Percentiles rank a stretch among this genome's conserved stretches.
These are phyloP conservation scores for Apiotrichum brassicae DNA, from an alignment of 1,284 basidiomycete genomes.

Conservation along the genomic window DNA sequence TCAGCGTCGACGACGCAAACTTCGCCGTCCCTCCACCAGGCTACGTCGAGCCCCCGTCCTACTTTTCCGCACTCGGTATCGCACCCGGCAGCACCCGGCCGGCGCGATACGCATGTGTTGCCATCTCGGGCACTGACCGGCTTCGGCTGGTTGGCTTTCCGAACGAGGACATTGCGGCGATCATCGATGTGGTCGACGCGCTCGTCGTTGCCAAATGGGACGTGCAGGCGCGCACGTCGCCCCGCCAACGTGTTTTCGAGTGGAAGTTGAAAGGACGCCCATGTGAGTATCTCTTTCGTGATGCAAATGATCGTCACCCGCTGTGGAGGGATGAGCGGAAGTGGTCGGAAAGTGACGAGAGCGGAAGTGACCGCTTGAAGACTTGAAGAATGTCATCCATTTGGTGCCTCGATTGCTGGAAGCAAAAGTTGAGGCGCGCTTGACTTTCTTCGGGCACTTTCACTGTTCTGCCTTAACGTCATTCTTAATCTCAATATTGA, in stretches of 20 bases:
- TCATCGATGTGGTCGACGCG: constrained; percentile 1
- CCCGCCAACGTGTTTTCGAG: constrained; percentile 20
- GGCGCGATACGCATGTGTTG: constrained; percentile 1
- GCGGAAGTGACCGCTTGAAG: no score
- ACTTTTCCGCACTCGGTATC: not conserved
- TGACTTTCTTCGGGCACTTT: no score
- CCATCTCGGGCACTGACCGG: constrained; percentile 4
- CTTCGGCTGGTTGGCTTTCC: constrained; percentile 1
- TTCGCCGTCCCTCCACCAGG: not conserved
- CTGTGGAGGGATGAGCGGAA: no score
- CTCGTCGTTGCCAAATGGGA: not conserved
- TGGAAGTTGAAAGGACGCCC: constrained; percentile 33
- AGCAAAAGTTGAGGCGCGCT: no score
- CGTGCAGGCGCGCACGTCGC: not conserved
- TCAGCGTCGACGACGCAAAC: not conserved
- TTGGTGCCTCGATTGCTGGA: no score
- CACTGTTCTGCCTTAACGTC: no score
- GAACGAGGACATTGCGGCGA: not conserved
- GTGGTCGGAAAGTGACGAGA: no score
- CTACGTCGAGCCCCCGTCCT: constrained; percentile 1
- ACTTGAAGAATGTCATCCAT: no score
- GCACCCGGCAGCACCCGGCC: not conserved
- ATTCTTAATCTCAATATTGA: not conserved
- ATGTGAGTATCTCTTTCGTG: constrained; percentile 18
- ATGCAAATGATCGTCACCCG: no score